Base-by-base conservation (phyloP, 1,284 basidiomycete genomes). In the Cryptococcus hybrid region DNA sequence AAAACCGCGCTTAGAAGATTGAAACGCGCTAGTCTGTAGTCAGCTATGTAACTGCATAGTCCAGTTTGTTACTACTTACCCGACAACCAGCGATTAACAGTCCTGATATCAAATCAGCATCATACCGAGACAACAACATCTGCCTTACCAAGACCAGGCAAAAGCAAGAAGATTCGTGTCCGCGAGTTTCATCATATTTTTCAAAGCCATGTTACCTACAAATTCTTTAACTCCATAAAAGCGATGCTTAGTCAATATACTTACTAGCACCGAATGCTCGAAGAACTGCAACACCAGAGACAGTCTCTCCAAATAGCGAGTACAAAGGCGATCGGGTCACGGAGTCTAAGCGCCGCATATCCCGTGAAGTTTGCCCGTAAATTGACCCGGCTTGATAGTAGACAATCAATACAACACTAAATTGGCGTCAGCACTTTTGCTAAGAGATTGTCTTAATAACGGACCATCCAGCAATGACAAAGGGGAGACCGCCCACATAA, bases 281-380 rank as follows among this genome's bases (percentile, higher is more conserved):
- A 43, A 95, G 80, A 51, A 94, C 88, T 0, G 90, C 84, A 13
- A 80, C 74, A n/a, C 91, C 92, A 3, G 89, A 83, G 55, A 93
- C 92, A 0, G 90, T 91, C 76, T 95, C 92, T 2, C 88, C 89
- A 64, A 92, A 96, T 48, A 94, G 88, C 0, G 90, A 92, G 75
- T 95, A 96, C 12, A 97, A 78, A 0, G 93, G 93, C 0, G 90
- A 93, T 40, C 91, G 86, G 7, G 91, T 92, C 47, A 92, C 87
- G 11, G 90, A 92, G 70, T 93, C 90, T 57, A 93, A 79, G 55
- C 92, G 83, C 57, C 91, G 84, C 89, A 94, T 89, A 73, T 94
- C 92, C 59, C 92, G 84, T 15, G 89, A 89, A 0, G 90, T 90
- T 74, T 91, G 90, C 45, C 90, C 88, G 66, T 91, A 92, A 7